These are phyloP conservation scores for Berberis vulgaris DNA, from an alignment of 164 flowering plant genomes.

Conservation along the genomic window DNA sequence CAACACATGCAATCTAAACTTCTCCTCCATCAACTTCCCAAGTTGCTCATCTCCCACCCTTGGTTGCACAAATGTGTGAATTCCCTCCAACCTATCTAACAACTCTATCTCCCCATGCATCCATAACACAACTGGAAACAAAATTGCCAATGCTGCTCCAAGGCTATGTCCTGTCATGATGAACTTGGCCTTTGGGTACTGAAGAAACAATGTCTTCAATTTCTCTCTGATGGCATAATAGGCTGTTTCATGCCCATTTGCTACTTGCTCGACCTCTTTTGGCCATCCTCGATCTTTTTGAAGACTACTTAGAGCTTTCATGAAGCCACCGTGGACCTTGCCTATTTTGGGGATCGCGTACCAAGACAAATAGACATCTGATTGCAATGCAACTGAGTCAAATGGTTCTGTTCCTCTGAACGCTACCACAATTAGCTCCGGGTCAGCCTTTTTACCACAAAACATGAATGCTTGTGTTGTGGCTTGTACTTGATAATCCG, in stretches of 20 bases:
- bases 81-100: constrained; percentile 53
- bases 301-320: constrained; percentile 55
- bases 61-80: constrained; percentile 82
- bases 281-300: constrained; percentile 49
- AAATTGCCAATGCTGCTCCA: constrained; percentile 74
- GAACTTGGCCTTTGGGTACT: constrained; percentile 38
- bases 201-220: constrained; percentile 23
- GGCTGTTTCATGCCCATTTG: constrained; percentile 18
- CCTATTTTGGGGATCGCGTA: constrained; percentile 35
- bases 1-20: constrained; percentile 14
- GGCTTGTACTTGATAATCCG: constrained; percentile 24
- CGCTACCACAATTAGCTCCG: constrained; percentile 40
- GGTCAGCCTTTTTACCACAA: constrained; percentile 24
- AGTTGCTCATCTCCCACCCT: constrained; percentile 61
- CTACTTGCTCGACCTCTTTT: constrained; percentile 18
- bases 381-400: constrained; percentile 43
- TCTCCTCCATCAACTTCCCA: constrained; percentile 49
- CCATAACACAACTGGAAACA: constrained; percentile 40
- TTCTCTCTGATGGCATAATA: constrained; percentile 55
- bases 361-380: constrained; percentile 64
- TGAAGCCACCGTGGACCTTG: constrained; percentile 47
- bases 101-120: constrained; percentile 51
- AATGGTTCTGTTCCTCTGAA: constrained; percentile 68
- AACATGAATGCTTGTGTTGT: constrained; percentile 51
- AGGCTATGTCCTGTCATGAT: constrained; percentile 81